Evolutionary conservation across 345 rosid genomes (phyloP), one percentile per base, ranked within the genome.

Genomic region (Pugionium dolabratum): DNA sequence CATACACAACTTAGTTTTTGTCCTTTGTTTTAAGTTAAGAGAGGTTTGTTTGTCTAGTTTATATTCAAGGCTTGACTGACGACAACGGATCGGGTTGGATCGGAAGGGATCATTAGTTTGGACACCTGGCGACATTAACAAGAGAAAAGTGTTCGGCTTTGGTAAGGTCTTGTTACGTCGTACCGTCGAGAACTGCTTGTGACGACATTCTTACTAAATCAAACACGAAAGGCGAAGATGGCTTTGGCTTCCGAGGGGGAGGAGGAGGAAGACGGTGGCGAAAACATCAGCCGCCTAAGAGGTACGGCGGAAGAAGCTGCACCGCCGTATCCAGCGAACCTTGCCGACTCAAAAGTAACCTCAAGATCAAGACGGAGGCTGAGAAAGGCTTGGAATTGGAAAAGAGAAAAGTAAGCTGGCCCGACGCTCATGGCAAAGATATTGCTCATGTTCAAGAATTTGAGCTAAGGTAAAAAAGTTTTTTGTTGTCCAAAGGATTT

Each of bases 401-500:
- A 54, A 76, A 60, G 76, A 86, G 84, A 80, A 86, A 82, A 80
- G 96, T 89, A 4, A 85, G 75, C 56, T 89, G 96, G 96, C 81
- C 87, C 31, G 93, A 89, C 79, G 88, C 85, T 43, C 82, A 80
- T 25, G 96, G 96, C 51, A 78, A 75, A 66, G 96, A 89, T 76
- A 86, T 86, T 73, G 88, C 89, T 54, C 89, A 82, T 74, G 80
- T 86, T 80, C 83, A 70, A 32, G 96, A 86, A 72, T 89, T 89
- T 52, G 84, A 86, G 63, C 82, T 82, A 1, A 83, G 93, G 90
- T 89, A 83, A 18, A 18, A 18, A 18, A 18, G 18, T 0, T 18
- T 18, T 18, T 18, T 18, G 18, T 18, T 18, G 18, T 18, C 18
- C 18, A 18, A 18, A 18, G 18, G 18, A 18, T 18, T 18, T 18